A percentile compares a stretch with the other conserved stretches of the same genome.
These are phyloP conservation scores for Monosporozyma aerobia DNA, from an alignment of 805 yeast genomes.

Conservation along the genomic window DNA sequence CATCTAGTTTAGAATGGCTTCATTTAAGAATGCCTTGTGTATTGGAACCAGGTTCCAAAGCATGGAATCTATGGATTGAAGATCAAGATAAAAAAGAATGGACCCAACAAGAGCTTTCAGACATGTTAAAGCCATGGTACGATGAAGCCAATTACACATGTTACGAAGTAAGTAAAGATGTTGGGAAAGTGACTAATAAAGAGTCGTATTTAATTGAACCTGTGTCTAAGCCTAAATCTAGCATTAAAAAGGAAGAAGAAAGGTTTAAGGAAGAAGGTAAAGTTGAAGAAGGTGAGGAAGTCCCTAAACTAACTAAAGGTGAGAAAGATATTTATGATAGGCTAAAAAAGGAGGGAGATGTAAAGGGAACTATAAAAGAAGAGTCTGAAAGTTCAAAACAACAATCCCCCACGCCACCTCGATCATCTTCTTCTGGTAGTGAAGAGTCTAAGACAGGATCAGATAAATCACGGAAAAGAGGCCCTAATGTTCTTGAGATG, in stretches of 20 bases:
- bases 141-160: slow-evolving; percentile 35
- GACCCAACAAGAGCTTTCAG: slow-evolving; percentile 33
- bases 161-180: slow-evolving; percentile 49
- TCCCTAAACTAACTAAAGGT: neutral
- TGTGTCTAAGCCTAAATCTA: slow-evolving; percentile 1
- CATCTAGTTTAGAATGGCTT: slow-evolving; percentile 51
- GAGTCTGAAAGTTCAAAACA: neutral
- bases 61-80: slow-evolving; percentile 55
- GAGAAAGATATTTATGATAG: neutral
- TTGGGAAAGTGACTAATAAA: slow-evolving; percentile 52
- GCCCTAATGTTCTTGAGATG: neutral
- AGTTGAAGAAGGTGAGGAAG: neutral
- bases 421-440: neutral
- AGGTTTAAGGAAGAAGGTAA: neutral
- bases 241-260: slow-evolving; percentile 4
- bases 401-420: neutral
- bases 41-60: slow-evolving; percentile 46
- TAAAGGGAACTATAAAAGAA: slow-evolving; percentile 1
- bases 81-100: slow-evolving; percentile 32
- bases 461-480: neutral
- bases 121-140: slow-evolving; percentile 33
- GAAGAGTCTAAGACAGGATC: slow-evolving; percentile 1
- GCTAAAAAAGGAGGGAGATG: slow-evolving; percentile 4
- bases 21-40: slow-evolving; percentile 76
- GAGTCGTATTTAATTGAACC: slow-evolving; percentile 29